phyloP scores from a whole-genome alignment of 179 eudicot genomes.

The Silene vulgaris region DNA sequence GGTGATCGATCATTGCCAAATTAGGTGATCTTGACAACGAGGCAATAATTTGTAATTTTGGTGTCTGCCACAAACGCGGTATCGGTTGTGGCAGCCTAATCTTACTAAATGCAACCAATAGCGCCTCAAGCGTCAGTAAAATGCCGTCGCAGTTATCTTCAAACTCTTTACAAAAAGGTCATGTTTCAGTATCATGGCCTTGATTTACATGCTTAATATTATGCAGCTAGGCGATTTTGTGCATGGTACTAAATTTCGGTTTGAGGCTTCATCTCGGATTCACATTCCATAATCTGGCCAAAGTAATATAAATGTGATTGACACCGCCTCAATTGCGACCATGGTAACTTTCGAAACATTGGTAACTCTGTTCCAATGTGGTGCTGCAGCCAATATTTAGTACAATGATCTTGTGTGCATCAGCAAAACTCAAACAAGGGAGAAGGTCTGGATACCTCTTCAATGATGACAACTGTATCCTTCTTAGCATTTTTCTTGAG shows the following conservation, averaged over 20 bases:
- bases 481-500: slow-evolving; percentile 66
- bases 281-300: no score
- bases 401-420: slow-evolving; percentile 1
- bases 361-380: no score
- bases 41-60: no score
- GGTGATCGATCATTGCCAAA: slow-evolving; percentile 38
- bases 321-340: no score
- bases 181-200: not conserved
- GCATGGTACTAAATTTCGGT: not conserved
- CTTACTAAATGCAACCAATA: not conserved
- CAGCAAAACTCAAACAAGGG: not conserved
- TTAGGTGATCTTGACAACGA: slow-evolving; percentile 8
- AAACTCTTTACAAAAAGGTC: not conserved
- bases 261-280: not conserved
- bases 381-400: no score
- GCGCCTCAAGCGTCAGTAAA: not conserved
- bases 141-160: not conserved
- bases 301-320: not conserved
- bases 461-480: slow-evolving; percentile 59
- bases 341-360: no score
- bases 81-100: not conserved
- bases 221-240: not conserved
- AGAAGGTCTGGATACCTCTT: slow-evolving; percentile 56
- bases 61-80: not conserved
- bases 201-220: not conserved